Evolutionary conservation across 352 stramenopile genomes (phyloP).

Genomic region (Pythium chondricola): DNA sequence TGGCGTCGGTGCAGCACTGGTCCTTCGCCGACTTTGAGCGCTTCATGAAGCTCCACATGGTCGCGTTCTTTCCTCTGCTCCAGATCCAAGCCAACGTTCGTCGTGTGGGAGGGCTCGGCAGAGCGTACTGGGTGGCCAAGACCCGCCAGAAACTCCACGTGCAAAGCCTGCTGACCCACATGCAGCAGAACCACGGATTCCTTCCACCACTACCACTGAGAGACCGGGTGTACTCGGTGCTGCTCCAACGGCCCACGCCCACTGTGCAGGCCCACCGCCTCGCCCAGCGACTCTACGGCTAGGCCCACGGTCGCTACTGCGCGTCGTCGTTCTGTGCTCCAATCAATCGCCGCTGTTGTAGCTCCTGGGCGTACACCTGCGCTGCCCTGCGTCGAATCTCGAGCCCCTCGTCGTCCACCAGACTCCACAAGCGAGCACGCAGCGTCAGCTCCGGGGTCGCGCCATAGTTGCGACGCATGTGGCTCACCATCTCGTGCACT

Average conservation of each 20-base stretch:
- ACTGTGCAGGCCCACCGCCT: constrained; percentile 22
- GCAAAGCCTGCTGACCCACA: constrained; percentile 28
- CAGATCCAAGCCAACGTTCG: constrained; percentile 44
- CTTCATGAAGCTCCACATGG: constrained; percentile 35
- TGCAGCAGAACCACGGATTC: constrained; percentile 29
- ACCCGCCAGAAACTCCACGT: constrained; percentile 36
- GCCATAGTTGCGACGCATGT: constrained; percentile 53
- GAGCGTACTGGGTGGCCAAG: constrained; percentile 48
- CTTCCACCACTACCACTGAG: constrained; percentile 31
- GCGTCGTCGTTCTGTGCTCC: not conserved
- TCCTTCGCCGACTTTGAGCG: constrained; percentile 51
- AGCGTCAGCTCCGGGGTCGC: constrained; percentile 35
- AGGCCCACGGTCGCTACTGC: not conserved
- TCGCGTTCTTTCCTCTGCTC: constrained; percentile 49
- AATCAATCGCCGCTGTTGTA: constrained; percentile 26
- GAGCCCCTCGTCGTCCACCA: constrained; percentile 43
- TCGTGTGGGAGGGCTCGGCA: constrained; percentile 17
- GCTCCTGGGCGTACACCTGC: constrained; percentile 37
- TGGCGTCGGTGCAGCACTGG: constrained; percentile 16
- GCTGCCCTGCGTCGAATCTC: constrained; percentile 40
- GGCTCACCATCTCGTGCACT: constrained; percentile 41
- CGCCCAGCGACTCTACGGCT: constrained; percentile 32
- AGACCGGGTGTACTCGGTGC: constrained; percentile 21
- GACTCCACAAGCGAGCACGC: constrained; percentile 28
- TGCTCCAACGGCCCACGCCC: constrained; percentile 27